A percentile compares a stretch with the other conserved stretches of the same genome.
Evolutionary conservation across 148 eudicot species (phyloP).

Genomic region (Agrostemma githago): DNA sequence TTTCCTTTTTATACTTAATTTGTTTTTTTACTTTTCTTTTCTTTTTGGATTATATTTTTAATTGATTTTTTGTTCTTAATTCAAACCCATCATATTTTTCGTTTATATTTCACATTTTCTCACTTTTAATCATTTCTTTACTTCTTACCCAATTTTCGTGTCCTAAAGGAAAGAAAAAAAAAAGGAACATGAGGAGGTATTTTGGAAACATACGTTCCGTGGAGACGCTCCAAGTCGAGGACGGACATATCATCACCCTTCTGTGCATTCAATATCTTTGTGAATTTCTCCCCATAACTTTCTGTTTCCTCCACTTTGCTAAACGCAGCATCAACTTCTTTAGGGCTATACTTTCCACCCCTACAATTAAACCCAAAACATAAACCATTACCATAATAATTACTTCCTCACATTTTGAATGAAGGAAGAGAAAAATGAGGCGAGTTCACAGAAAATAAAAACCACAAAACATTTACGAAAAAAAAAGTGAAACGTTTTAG

Average conservation of each 20-base stretch:
- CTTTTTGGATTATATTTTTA: no score
- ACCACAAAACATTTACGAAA: background rate
- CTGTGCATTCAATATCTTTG: constrained; percentile 14
- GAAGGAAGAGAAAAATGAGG: no score
- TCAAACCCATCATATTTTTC: no score
- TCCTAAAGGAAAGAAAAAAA: no score
- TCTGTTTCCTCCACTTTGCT: constrained; percentile 9
- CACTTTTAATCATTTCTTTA: no score
- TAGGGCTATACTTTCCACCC: constrained; percentile 24
- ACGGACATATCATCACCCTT: constrained; percentile 30
- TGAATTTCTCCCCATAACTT: constrained; percentile 16
- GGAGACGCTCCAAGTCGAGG: constrained; percentile 24
- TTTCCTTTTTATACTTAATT: no score
- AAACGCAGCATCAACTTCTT: constrained; percentile 26
- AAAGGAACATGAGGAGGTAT: no score
- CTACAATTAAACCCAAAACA: constrained; percentile 3
- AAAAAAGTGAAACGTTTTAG: background rate
- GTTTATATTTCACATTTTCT: no score
- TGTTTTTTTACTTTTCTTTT: no score
- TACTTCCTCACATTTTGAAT: no score
- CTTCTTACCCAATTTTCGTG: no score
- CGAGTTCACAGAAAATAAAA: background rate
- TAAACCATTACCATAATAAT: background rate
- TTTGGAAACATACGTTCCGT: constrained; percentile 9
- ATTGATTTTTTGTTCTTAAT: no score